Base-by-base conservation (phyloP, 208 protist genomes). In the Trypanosoma vivax region DNA sequence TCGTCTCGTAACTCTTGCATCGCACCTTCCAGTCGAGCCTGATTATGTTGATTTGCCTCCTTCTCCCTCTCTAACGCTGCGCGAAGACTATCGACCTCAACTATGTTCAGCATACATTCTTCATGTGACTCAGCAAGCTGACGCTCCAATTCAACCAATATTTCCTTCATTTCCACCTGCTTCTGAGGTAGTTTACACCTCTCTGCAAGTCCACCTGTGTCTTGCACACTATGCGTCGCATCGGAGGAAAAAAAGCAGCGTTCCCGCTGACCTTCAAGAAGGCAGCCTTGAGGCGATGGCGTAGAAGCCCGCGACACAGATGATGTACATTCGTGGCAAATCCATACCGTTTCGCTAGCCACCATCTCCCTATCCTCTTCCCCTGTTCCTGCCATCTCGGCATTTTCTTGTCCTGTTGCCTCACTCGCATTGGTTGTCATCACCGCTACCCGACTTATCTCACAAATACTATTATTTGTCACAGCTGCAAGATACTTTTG, bases 101-200 rank as follows among this genome's bases (percentile, higher is more conserved):
- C 75, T n/a, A 56, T 62, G 24, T 68, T 70, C 43, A 62, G 60
- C 35, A 61, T 59, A 11, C 48, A 70, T 56, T 82, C 75, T 60
- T 88, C 86, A 6, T 79, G 70, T 51, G 76, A 28, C 39, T 85
- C 81, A 0, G 82, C 82, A 34, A 88, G 35, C 49, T 90, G 82
- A 5, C 82, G 70, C 57, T 93, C 81, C 9, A 74, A 65, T 24
- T 62, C 46, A 43, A 93, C 72, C 5, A 93, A 79, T 70, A 83
- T 72, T 25, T 72, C 66, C 6, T 79, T 72, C 28, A 92, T 38
- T 38, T 89, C 79, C 5, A 73, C 67, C 23, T 80, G 46, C 6
- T 72, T 73, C 37, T 54, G 50, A 9, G 67, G 37, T 48, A 56
- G 30, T 43, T 16, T 51, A 5, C 28, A n/a, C 29, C 16, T 2